phyloP scores from a whole-genome alignment of 345 rosid genomes.

The Populus pruinosa region DNA sequence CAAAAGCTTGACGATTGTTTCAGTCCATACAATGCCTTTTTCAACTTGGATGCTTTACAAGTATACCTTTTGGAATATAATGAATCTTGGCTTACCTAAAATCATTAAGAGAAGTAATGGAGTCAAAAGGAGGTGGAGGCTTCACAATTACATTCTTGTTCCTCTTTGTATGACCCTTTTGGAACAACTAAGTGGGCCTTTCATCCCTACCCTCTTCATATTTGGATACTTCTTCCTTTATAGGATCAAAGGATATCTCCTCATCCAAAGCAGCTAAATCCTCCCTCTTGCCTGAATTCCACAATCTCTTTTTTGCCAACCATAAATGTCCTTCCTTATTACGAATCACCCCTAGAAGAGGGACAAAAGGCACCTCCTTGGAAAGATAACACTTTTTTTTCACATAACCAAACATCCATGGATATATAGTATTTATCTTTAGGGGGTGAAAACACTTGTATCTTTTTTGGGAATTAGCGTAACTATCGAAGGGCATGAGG shows the following conservation, averaged over 20 bases:
- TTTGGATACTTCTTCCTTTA: neutral
- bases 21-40: neutral
- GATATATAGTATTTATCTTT: neutral
- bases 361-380: neutral
- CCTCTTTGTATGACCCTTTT: too few species aligned
- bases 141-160: too few species aligned
- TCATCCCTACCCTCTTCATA: neutral
- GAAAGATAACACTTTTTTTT: neutral
- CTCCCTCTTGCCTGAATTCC: neutral
- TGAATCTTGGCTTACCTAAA: too few species aligned
- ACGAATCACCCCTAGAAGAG: neutral
- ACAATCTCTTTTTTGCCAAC: neutral
- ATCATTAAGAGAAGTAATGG: too few species aligned
- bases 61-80: too few species aligned
- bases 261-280: neutral
- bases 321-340: too few species aligned
- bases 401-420: neutral
- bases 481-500: too few species aligned
- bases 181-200: neutral
- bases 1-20: neutral
- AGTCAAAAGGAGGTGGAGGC: too few species aligned
- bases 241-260: neutral
- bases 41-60: conserved; percentile 12
- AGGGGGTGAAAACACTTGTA: neutral
- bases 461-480: neutral